Percentiles rank a stretch among this genome's conserved stretches.
Evolutionary conservation across 345 rosid species (phyloP).

Genomic region (Orychophragmus violaceus): DNA sequence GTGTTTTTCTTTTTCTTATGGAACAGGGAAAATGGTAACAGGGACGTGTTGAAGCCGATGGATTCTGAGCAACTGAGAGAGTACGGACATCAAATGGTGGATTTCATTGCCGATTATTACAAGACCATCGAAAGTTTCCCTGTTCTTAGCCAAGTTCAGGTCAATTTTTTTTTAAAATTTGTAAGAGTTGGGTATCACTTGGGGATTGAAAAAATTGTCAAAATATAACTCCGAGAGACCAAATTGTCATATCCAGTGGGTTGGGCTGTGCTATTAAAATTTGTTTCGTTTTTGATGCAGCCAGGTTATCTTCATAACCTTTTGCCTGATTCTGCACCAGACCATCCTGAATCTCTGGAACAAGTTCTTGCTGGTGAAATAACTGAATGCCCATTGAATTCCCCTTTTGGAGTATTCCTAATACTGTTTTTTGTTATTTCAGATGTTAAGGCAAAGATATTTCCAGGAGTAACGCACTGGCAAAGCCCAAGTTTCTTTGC

Average conservation of each 20-base stretch:
- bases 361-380: conserved; percentile 71
- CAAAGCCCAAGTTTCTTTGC: conserved; percentile 76
- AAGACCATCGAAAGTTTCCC: conserved; percentile 60
- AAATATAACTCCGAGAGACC: too few species aligned
- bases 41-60: conserved; percentile 46
- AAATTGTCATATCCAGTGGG: too few species aligned
- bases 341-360: conserved; percentile 58
- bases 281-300: too few species aligned
- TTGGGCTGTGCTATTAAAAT: background rate
- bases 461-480: conserved; percentile 89
- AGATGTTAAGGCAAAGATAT: conserved; percentile 65
- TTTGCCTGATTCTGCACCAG: conserved; percentile 78
- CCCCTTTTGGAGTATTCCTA: background rate
- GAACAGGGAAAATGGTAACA: conserved; percentile 20
- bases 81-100: conserved; percentile 76
- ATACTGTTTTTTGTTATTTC: conserved; percentile 13
- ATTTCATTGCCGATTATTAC: conserved; percentile 91
- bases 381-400: too few species aligned
- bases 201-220: too few species aligned
- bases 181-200: too few species aligned
- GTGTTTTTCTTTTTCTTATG: too few species aligned
- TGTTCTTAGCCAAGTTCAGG: conserved; percentile 88
- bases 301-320: conserved; percentile 97
- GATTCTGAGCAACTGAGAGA: conserved; percentile 72
- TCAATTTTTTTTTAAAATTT: background rate